Percentiles rank a stretch among this genome's conserved stretches.
Conservation (phyloP, 2,329 filamentous ascomycete species). For the Elsinoe australis region DNA sequence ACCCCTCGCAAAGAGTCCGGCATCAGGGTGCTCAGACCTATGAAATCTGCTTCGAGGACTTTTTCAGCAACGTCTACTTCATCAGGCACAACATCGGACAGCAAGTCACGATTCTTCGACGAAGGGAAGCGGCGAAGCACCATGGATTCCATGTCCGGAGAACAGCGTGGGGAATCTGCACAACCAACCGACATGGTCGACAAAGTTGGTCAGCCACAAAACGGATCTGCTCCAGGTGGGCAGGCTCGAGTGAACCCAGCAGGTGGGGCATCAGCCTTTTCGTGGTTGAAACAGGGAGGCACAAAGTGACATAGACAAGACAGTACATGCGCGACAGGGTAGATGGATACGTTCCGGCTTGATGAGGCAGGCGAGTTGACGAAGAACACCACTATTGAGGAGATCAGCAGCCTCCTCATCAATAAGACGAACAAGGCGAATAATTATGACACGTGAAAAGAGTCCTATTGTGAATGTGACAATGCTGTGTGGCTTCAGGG, state of each 20-base stretch:
- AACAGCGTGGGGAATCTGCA: conserved; percentile 18
- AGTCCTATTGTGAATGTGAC: conserved; percentile 1
- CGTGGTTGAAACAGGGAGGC: conserved; percentile 63
- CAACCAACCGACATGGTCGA: conserved; percentile 28
- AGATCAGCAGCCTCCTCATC: neutral
- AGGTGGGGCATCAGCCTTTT: conserved; percentile 86
- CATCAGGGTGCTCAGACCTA: conserved; percentile 86
- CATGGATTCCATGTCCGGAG: conserved; percentile 15
- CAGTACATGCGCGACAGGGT: neutral
- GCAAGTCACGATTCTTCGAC: conserved; percentile 44
- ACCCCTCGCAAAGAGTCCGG: conserved; percentile 64
- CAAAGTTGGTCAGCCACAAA: conserved; percentile 45
- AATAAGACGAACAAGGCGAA: conserved; percentile 1
- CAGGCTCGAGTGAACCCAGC: conserved; percentile 62
- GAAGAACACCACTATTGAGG: neutral
- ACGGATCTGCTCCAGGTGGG: neutral
- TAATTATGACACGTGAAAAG: neutral
- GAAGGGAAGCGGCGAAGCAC: conserved; percentile 33
- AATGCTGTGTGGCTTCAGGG: neutral
- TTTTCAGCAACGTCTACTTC: conserved; percentile 36
- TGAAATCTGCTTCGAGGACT: conserved; percentile 53
- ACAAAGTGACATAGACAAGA: conserved; percentile 15
- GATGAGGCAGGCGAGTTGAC: neutral
- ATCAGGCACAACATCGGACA: conserved; percentile 26
- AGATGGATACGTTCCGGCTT: neutral